Evolutionary conservation across 805 yeast species (phyloP), one percentile per base, ranked within the genome.

Genomic region (Myxozyma mucilagina): DNA sequence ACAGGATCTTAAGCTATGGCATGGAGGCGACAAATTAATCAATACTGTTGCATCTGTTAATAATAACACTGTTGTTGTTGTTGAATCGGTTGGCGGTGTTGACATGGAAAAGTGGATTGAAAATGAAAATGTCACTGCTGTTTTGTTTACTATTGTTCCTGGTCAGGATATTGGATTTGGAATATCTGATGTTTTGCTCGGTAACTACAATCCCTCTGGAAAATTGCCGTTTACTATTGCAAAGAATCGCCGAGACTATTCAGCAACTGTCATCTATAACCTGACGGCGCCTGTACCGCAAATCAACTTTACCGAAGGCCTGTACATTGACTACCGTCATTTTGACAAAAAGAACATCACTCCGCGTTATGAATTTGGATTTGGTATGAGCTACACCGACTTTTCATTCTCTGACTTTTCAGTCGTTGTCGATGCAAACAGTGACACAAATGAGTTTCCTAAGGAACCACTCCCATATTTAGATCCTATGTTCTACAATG

Each of bases 171-270:
- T 79, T 44, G 89, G 88, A 1, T 75, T 78, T 53, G 86, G 87
- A 0, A 71, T 84, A 1, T 82, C 86, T 1, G 85, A 83, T 44
- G 78, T 84, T 0, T 68, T 85, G 18, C 85, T 82, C 71, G 89
- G 89, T 0, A 85, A 82, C 41, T 76, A 74, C n/a, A 81, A 80
- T 62, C 88, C 89, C 8, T 82, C 86, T 41, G 89, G 89, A 4
- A 78, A 80, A 61, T 75, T 85, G 39, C 87, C 89, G 1, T 84
- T 84, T 68, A 83, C 89, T 3, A 78, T 85, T 64, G 87, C 89
- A 11, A 80, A 78, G 67, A 79, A 81, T 62, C 74, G 73, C 53
- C 72, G 68, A 55, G 85, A 71, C 65, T 79, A 84, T 64, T 81
- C 80, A 31, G 79, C 77, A 51, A 75, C 72, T 39, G 71, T 75